Base-by-base conservation (phyloP, 768 basidiomycete genomes). In the Mycena venus region DNA sequence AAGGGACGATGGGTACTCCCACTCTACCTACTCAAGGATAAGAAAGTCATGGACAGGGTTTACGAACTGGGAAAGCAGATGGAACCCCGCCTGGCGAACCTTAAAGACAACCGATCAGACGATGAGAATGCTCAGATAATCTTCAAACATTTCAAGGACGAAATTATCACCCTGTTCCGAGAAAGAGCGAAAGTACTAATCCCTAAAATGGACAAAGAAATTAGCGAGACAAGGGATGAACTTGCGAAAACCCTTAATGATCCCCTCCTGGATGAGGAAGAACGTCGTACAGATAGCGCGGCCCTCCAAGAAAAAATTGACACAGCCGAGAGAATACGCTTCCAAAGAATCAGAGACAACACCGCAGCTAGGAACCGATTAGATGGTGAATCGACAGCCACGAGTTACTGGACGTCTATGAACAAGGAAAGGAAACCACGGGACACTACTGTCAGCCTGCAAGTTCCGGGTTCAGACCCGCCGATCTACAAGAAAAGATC, bases 401-500 rank as follows among this genome's bases (percentile, higher is more conserved):
- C 51, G 0, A 53, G 14, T 11, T 29, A 53, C 51, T 53, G 51
- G 51, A 53, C 51, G 3, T 25, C 51, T 1, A 4, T 5, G 2
- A 27, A 27, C 14, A 53, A 27, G 23, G 23, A 25, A 7, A 27
- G n/a, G n/a, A 47, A 47, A 23, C 44, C 44, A 4, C 9, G 44
- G 11, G 44, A 47, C 19, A n/a, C n/a, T 8, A 23, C 11, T 2
- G 4, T 47, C n/a, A 51, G 74, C 0, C 75, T 84, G 0, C 51
- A 38, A 2, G 19, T 72, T 4, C 65, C 65, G 14, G 32, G 53
- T 36, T 12, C 2, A 0, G n/a, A 65, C 0, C 44, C 63, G 1
- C n/a, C 53, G 8, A 63, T 4, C 49, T 81, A 79, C 32, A 75
- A 77, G 59, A 81, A 73, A 1, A 44, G 66, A 0, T 81, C 83